phyloP scores from a whole-genome alignment of 2,329 filamentous ascomycete species.

The Fusarium decemcellulare region DNA sequence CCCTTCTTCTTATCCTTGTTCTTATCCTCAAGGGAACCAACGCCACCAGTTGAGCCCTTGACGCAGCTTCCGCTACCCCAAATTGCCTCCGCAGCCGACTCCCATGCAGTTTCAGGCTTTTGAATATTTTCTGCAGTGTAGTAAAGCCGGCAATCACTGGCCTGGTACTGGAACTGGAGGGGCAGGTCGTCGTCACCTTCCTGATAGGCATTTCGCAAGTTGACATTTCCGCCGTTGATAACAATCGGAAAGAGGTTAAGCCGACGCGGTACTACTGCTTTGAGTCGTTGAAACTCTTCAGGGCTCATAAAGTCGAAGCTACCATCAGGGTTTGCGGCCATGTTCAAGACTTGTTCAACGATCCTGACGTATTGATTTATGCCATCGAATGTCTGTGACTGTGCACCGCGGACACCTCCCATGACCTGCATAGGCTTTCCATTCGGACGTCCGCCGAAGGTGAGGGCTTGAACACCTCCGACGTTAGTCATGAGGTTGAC shows the following conservation, averaged over 20 bases:
- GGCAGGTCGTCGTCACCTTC: conserved; percentile 8
- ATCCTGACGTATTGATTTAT: background rate
- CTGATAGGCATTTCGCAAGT: conserved; percentile 15
- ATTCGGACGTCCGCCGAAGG: conserved; percentile 21
- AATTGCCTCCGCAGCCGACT: background rate
- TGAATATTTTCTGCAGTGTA: conserved; percentile 5
- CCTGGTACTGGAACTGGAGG: conserved; percentile 32
- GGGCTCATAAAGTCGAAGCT: background rate
- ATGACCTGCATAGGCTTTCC: conserved; percentile 28
- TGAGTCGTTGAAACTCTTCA: background rate
- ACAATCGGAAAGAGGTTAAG: background rate
- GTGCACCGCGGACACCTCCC: conserved; percentile 24
- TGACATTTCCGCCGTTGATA: conserved; percentile 4
- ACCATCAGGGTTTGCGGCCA: background rate
- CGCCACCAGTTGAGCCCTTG: background rate
- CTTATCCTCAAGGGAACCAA: background rate
- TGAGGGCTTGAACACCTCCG: conserved; percentile 17
- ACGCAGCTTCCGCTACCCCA: conserved; percentile 1
- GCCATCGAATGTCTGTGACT: background rate
- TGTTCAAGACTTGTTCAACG: background rate
- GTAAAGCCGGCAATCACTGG: conserved; percentile 27
- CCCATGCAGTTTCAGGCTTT: background rate
- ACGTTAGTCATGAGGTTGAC: conserved; percentile 16
- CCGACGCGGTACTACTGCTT: background rate
- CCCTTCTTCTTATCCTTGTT: background rate